Evolutionary conservation across 495 filamentous ascomycete genomes (phyloP).

Genomic region (Neurospora sp.): DNA sequence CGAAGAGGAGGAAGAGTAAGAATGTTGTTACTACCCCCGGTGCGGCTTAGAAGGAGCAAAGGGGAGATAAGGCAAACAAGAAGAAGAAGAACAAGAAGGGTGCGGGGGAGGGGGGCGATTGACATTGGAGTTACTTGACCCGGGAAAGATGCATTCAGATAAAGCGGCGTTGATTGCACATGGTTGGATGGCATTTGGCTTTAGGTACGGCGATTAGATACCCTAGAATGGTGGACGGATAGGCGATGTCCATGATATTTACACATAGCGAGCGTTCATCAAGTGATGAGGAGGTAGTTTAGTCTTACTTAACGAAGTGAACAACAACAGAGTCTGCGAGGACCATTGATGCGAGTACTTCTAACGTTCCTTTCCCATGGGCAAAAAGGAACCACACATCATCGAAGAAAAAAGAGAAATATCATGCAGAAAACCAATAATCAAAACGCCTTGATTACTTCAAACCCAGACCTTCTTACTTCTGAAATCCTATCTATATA

Average conservation of each 20-base stretch:
- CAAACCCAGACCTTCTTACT: neutral
- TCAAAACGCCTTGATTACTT: neutral
- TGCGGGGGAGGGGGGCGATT: neutral
- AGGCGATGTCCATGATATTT: neutral
- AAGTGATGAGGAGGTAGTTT: too few relatives aligned
- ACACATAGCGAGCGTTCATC: neutral
- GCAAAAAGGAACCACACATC: neutral
- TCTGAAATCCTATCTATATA: neutral
- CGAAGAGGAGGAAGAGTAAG: slow-evolving; percentile 55
- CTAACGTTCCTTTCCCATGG: neutral
- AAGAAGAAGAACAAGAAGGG: neutral
- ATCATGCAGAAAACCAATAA: neutral
- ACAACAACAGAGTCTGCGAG: neutral
- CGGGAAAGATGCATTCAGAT: neutral
- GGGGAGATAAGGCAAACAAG: neutral
- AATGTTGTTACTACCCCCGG: slow-evolving; percentile 20
- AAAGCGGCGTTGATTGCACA: neutral
- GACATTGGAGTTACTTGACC: neutral
- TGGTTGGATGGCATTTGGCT: neutral
- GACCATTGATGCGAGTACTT: too few relatives aligned
- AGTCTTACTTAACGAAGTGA: neutral
- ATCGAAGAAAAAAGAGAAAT: neutral
- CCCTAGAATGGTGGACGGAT: neutral
- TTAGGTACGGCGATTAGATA: neutral
- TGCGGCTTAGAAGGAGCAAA: neutral